These are phyloP conservation scores for Russula lepida DNA, from an alignment of 768 basidiomycete species.

Conservation along the genomic window DNA sequence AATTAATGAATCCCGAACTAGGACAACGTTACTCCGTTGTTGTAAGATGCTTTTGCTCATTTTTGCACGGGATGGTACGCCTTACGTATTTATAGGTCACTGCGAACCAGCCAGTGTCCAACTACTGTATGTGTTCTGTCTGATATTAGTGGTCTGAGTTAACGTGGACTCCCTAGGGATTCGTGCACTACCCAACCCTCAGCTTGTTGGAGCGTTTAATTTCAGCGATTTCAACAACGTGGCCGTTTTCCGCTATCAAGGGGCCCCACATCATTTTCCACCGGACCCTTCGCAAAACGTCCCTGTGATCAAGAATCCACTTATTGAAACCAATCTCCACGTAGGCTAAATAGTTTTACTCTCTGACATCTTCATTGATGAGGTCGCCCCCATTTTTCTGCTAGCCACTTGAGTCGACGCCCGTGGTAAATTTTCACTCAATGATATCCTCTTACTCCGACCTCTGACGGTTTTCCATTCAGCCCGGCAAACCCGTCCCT, in stretches of 20 bases:
- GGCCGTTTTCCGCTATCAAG: constrained; percentile 35
- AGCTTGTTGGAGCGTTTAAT: constrained; percentile 22
- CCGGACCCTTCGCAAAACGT: constrained; percentile 17
- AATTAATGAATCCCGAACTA: background rate
- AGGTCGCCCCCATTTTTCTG: background rate
- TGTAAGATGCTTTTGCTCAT: constrained; percentile 12
- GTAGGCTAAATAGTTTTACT: background rate
- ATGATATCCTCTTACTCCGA: background rate
- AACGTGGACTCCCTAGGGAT: constrained; percentile 10
- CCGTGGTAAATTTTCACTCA: constrained; percentile 7
- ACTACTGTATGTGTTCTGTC: constrained; percentile 34
- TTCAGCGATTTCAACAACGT: constrained; percentile 29
- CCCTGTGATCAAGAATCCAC: constrained; percentile 5
- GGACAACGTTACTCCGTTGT: constrained; percentile 26
- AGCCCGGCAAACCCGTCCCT: constrained; percentile 22
- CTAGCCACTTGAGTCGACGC: constrained; percentile 10
- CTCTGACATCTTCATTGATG: background rate
- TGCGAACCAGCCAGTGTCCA: constrained; percentile 35
- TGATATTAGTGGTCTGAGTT: background rate
- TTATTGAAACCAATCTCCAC: constrained; percentile 22
- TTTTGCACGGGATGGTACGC: background rate
- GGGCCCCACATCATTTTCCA: constrained; percentile 29
- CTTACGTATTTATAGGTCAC: constrained; percentile 24
- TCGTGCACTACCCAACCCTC: constrained; percentile 23
- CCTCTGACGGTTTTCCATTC: background rate